phyloP scores from a whole-genome alignment of 768 basidiomycete genomes.

The Daedalea quercina region DNA sequence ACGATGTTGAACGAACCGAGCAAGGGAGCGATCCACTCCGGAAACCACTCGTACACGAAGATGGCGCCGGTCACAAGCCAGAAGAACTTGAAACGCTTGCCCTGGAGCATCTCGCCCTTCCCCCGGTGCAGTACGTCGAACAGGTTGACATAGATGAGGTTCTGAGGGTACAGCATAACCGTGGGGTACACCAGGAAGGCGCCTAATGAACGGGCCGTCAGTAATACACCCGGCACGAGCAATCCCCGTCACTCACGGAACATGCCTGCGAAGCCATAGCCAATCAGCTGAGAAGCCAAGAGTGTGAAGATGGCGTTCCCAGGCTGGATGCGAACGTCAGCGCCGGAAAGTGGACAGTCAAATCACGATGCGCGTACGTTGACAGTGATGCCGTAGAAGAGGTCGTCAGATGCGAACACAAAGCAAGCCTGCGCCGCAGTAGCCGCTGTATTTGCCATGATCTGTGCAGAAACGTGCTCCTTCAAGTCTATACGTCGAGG shows the following conservation, averaged over 20 bases:
- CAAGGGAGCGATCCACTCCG: constrained; percentile 4
- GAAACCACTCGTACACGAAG: constrained; percentile 6
- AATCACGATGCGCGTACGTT: neutral
- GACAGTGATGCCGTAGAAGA: constrained; percentile 4
- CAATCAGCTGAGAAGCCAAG: constrained; percentile 17
- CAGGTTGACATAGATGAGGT: constrained; percentile 5
- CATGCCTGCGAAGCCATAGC: constrained; percentile 20
- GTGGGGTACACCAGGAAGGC: constrained; percentile 5
- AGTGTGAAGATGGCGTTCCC: constrained; percentile 23
- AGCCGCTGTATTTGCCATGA: constrained; percentile 5
- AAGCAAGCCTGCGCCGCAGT: constrained; percentile 4
- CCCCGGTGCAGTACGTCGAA: constrained; percentile 3
- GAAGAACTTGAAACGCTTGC: constrained; percentile 2
- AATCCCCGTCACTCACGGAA: constrained; percentile 6
- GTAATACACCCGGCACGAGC: neutral
- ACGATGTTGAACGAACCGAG: constrained; percentile 6
- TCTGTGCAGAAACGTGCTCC: constrained; percentile 4
- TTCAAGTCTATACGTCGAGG: neutral
- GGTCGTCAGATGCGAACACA: constrained; percentile 5
- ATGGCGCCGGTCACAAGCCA: constrained; percentile 1
- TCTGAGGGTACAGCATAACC: constrained; percentile 5
- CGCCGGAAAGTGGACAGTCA: neutral
- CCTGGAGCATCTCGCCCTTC: constrained; percentile 5
- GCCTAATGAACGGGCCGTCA: neutral
- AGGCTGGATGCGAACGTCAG: neutral